A percentile compares a stretch with the other conserved stretches of the same genome.
These are phyloP conservation scores for Neofusicoccum laricinum DNA, from an alignment of 2,329 filamentous ascomycete genomes.

Conservation along the genomic window DNA sequence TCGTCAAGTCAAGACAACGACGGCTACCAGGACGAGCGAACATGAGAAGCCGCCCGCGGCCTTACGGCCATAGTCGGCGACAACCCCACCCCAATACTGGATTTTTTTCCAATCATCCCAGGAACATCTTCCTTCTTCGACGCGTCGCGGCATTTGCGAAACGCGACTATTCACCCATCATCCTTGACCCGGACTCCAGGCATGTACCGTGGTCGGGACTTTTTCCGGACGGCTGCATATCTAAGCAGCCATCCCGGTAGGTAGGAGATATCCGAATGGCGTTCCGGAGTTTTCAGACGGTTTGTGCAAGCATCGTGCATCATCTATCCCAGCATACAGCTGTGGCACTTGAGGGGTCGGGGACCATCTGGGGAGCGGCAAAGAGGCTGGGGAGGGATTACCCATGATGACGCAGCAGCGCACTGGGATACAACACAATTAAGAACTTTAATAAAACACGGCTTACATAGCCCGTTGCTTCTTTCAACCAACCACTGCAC, in stretches of 20 bases:
- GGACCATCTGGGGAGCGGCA: not conserved
- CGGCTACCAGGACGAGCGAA: constrained; percentile 13
- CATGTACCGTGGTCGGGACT: constrained; percentile 2
- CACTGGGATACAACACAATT: not conserved
- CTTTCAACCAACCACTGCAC: not conserved
- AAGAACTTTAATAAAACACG: constrained; percentile 2
- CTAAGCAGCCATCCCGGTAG: not conserved
- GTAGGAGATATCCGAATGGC: constrained; percentile 8
- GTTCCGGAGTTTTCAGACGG: constrained; percentile 11
- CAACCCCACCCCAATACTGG: not conserved
- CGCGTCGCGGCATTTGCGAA: not conserved
- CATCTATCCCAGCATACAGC: constrained; percentile 1
- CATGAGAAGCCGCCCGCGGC: not conserved
- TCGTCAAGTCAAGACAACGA: not conserved
- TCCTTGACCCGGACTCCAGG: constrained; percentile 8
- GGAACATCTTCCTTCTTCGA: constrained; percentile 5
- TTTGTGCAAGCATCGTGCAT: constrained; percentile 11
- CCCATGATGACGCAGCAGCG: constrained; percentile 4
- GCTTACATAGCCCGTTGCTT: not conserved
- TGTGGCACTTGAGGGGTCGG: constrained; percentile 1
- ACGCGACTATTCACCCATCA: constrained; percentile 8
- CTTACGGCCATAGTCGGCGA: not conserved
- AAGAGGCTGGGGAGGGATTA: not conserved
- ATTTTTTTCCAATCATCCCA: not conserved
- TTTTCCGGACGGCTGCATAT: constrained; percentile 2